Conservation (phyloP, 2,329 filamentous ascomycete genomes). For the Talaromyces rugulosus region DNA sequence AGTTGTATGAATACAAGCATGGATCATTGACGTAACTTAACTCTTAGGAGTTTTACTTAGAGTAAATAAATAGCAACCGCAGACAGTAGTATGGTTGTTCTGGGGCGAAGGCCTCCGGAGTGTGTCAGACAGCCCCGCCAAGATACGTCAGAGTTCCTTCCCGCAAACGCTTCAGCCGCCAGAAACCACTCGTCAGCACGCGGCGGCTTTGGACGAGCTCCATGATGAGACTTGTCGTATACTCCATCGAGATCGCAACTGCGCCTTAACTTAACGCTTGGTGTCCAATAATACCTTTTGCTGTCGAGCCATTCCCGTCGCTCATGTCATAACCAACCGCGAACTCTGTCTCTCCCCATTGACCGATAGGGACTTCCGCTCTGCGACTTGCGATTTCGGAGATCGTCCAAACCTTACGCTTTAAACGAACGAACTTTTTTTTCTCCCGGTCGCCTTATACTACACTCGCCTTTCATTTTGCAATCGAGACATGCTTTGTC, state of each 20-base stretch:
- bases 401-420: not conserved
- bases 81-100: not conserved
- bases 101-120: not conserved
- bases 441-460: not conserved
- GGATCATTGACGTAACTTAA: not conserved
- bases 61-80: not conserved
- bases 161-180: not conserved
- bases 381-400: not conserved
- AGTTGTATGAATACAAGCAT: not conserved
- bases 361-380: not conserved
- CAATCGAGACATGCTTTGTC: constrained; percentile 29
- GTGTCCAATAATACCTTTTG: not conserved
- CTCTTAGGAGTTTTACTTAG: not conserved
- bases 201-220: not conserved
- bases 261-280: not conserved
- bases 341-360: not conserved
- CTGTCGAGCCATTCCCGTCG: not conserved
- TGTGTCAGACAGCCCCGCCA: constrained; percentile 10
- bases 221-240: not conserved
- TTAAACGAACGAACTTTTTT: not conserved
- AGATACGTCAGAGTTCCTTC: constrained; percentile 13
- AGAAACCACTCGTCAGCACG: not conserved
- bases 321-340: not conserved
- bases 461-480: constrained; percentile 2
- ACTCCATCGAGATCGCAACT: not conserved